These are phyloP conservation scores for Litsea cubeba DNA, from an alignment of 164 flowering plant genomes.

Conservation along the genomic window DNA sequence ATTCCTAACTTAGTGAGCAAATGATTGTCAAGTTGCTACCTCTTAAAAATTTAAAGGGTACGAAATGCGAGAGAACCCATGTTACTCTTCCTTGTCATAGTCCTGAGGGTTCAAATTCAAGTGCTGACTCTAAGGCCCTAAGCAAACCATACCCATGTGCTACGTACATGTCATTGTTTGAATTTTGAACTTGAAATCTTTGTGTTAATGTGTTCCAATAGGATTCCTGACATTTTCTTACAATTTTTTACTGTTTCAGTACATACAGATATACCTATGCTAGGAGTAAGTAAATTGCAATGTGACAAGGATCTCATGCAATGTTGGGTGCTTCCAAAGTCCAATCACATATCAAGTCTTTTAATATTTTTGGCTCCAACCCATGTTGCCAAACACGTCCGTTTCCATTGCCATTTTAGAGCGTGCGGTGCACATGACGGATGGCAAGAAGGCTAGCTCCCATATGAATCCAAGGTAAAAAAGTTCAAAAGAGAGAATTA, in stretches of 20 bases:
- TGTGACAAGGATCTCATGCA: too few relatives aligned
- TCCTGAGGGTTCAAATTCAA: background rate
- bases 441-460: background rate
- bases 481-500: background rate
- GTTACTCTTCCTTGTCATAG: background rate
- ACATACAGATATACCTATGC: too few relatives aligned
- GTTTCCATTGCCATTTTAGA: background rate
- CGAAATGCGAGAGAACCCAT: conserved; percentile 4
- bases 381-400: background rate
- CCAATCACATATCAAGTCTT: background rate
- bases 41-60: background rate
- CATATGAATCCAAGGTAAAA: background rate
- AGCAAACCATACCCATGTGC: background rate
- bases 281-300: too few relatives aligned
- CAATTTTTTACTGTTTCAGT: background rate
- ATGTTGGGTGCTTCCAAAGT: too few relatives aligned
- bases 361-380: background rate
- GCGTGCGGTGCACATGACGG: too few relatives aligned
- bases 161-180: background rate
- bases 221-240: background rate
- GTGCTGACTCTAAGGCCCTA: background rate
- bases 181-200: too few relatives aligned
- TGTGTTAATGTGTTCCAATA: background rate
- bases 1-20: conserved; percentile 1
- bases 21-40: background rate